phyloP scores from a whole-genome alignment of 495 filamentous ascomycete species.

The Penicillium steckii region DNA sequence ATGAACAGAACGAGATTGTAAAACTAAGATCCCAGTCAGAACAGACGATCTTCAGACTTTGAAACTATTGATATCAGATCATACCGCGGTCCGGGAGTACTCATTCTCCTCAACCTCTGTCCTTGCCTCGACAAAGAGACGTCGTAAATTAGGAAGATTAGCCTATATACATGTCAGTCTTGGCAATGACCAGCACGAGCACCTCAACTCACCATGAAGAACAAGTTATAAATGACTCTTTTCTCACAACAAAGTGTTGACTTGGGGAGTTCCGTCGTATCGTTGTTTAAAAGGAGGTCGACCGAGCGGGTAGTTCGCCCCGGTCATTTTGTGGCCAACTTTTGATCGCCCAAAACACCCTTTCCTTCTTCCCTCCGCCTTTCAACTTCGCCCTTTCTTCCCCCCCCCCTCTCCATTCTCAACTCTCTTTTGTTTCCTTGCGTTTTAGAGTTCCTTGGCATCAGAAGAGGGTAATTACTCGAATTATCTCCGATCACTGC shows the following conservation, averaged over 20 bases:
- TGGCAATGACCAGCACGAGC: not conserved
- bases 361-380: slow-evolving; percentile 21
- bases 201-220: slow-evolving; percentile 17
- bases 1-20: slow-evolving; percentile 97
- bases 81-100: slow-evolving; percentile 88
- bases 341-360: slow-evolving; percentile 33
- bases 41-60: not conserved
- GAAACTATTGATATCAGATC: not conserved
- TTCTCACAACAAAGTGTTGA: no score
- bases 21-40: slow-evolving; percentile 58
- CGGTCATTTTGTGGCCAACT: slow-evolving; percentile 46
- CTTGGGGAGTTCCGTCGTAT: no score
- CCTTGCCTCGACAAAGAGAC: slow-evolving; percentile 92
- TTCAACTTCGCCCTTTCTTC: slow-evolving; percentile 2
- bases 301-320: slow-evolving; percentile 22
- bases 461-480: slow-evolving; percentile 17
- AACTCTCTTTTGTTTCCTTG: slow-evolving; percentile 2
- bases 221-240: not conserved
- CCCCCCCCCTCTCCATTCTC: not conserved
- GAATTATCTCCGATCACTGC: slow-evolving; percentile 10
- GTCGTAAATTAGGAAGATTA: slow-evolving; percentile 90
- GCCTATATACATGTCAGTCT: slow-evolving; percentile 48
- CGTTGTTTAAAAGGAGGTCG: slow-evolving; percentile 4
- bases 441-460: slow-evolving; percentile 4
- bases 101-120: slow-evolving; percentile 93